Evolutionary conservation across 1,139 yeast species (phyloP).

Genomic region (Blastobotrys indianensis): DNA sequence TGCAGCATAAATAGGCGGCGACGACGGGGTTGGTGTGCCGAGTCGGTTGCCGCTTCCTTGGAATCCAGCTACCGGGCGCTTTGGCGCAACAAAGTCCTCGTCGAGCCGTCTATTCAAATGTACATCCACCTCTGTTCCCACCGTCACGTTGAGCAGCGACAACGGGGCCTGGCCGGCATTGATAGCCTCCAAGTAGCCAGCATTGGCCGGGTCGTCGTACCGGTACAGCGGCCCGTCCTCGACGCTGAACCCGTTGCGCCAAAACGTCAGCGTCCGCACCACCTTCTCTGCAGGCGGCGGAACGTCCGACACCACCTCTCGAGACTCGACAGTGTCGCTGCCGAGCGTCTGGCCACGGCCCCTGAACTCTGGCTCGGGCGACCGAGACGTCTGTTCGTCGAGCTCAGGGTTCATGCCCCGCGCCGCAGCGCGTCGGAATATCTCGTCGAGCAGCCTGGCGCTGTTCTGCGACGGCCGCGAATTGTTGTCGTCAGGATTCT

Average conservation of each 20-base stretch:
- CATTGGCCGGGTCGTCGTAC: conserved; percentile 87
- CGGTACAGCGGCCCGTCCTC: conserved; percentile 83
- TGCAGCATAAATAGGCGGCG: conserved; percentile 25
- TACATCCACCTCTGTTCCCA: conserved; percentile 95
- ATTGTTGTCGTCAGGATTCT: conserved; percentile 60
- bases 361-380: conserved; percentile 36
- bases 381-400: conserved; percentile 33
- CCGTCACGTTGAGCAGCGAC: conserved; percentile 69
- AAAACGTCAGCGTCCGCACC: conserved; percentile 70
- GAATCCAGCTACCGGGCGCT: conserved; percentile 64
- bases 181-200: conserved; percentile 67
- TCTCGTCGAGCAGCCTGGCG: conserved; percentile 45
- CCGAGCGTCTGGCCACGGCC: conserved; percentile 87
- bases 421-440: conserved; percentile 53
- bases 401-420: conserved; percentile 32
- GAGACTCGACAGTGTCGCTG: conserved; percentile 34
- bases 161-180: conserved; percentile 94
- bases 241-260: conserved; percentile 95
- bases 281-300: conserved; percentile 19
- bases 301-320: conserved; percentile 9
- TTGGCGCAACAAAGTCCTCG: conserved; percentile 75
- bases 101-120: conserved; percentile 74
- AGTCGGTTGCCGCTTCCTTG: conserved; percentile 80
- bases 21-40: conserved; percentile 87
- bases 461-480: conserved; percentile 8